A percentile compares a stretch with the other conserved stretches of the same genome.
phyloP scores from a whole-genome alignment of 2,329 filamentous ascomycete species.

The Lecanicillium sp. region DNA sequence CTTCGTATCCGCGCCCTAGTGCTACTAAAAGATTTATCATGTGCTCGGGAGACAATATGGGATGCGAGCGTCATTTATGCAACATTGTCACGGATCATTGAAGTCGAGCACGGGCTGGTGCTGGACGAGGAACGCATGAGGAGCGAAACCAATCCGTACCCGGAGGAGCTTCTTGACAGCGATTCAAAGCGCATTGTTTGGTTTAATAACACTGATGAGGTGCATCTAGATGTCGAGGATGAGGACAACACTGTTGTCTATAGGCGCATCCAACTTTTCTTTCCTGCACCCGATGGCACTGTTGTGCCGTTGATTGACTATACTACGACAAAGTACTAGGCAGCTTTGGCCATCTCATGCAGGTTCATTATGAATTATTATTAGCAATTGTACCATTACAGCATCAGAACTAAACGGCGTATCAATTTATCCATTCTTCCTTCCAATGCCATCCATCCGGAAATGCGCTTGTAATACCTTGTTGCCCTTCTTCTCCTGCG shows the following conservation, averaged over 20 bases:
- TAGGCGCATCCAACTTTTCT: no score
- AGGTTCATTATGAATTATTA: no score
- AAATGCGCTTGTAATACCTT: slow-evolving; percentile 6
- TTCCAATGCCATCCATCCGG: background rate
- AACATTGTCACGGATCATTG: slow-evolving; percentile 23
- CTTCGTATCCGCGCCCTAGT: slow-evolving; percentile 25
- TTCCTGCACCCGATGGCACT: no score
- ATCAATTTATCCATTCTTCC: no score
- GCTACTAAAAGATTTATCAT: slow-evolving; percentile 21
- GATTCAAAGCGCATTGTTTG: background rate
- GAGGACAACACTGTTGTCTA: no score
- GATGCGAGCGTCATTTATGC: slow-evolving; percentile 22
- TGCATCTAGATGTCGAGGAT: no score
- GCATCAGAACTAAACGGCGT: no score
- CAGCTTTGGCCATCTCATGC: no score
- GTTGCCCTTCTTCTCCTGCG: slow-evolving; percentile 6
- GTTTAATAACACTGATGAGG: background rate
- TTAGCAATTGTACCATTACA: no score
- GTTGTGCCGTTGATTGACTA: no score
- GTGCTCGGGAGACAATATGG: slow-evolving; percentile 28
- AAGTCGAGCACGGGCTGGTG: slow-evolving; percentile 27
- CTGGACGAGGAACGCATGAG: background rate
- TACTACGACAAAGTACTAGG: no score
- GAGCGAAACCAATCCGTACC: background rate
- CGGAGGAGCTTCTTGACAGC: background rate